Percentiles rank a stretch among this genome's conserved stretches.
Evolutionary conservation across 1,284 basidiomycete species (phyloP).

Genomic region (Anthracocystis walkeri): DNA sequence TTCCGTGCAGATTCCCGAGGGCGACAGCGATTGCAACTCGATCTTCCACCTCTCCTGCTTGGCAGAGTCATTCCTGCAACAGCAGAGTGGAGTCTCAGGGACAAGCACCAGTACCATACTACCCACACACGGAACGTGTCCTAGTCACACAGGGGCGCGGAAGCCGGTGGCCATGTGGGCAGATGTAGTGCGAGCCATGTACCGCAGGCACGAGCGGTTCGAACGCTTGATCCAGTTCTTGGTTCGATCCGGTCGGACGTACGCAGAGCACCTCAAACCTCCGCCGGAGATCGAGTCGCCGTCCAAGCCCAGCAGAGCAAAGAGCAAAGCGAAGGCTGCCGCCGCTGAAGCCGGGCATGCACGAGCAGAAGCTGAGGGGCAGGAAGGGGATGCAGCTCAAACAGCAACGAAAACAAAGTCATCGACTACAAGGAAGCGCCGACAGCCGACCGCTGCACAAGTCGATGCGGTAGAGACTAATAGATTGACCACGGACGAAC

Average conservation of each 20-base stretch:
- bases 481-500: background rate
- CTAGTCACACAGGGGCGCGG: constrained; percentile 6
- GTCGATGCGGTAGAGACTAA: background rate
- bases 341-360: background rate
- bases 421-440: constrained; percentile 15
- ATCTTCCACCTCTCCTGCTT: constrained; percentile 80
- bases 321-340: background rate
- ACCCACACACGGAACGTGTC: constrained; percentile 52
- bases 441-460: background rate
- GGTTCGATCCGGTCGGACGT: constrained; percentile 18
- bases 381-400: background rate
- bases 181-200: constrained; percentile 51
- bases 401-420: constrained; percentile 7
- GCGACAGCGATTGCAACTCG: constrained; percentile 71
- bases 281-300: background rate
- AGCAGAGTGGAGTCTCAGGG: constrained; percentile 9
- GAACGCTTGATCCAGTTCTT: constrained; percentile 32
- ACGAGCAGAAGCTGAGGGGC: background rate
- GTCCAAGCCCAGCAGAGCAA: constrained; percentile 8
- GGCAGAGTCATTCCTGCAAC: constrained; percentile 74
- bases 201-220: constrained; percentile 49
- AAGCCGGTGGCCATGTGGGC: constrained; percentile 31
- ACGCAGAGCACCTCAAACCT: constrained; percentile 21
- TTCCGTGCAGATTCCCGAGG: background rate
- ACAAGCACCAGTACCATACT: constrained; percentile 29